A percentile compares a stretch with the other conserved stretches of the same genome.
Evolutionary conservation across 2,329 filamentous ascomycete species (phyloP).

Genomic region (Geosmithia flava): DNA sequence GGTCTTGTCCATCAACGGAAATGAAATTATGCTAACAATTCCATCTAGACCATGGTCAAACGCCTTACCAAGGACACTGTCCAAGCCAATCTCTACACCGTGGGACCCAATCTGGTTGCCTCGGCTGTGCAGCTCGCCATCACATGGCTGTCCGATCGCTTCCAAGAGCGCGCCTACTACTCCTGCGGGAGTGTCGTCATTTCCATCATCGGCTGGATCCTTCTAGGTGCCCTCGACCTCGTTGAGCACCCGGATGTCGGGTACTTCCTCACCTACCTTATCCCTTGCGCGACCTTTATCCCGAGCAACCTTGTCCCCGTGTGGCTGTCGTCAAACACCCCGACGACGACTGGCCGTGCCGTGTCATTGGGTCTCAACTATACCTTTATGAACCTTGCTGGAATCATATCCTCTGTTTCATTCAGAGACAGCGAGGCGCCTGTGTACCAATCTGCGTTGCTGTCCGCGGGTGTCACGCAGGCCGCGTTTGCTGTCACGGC

Average conservation of each 20-base stretch:
- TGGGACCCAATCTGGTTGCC: conserved; percentile 11
- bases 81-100: conserved; percentile 12
- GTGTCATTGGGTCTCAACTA: conserved; percentile 4
- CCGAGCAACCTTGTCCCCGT: conserved; percentile 5
- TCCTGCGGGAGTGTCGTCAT: conserved; percentile 7
- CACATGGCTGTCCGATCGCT: conserved; percentile 8
- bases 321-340: conserved; percentile 4
- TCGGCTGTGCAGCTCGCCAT: conserved; percentile 7
- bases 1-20: background rate
- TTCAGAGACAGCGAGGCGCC: conserved; percentile 5
- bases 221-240: conserved; percentile 9
- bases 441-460: conserved; percentile 3
- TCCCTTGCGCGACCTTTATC: conserved; percentile 10
- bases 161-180: conserved; percentile 7
- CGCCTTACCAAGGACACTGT: conserved; percentile 19
- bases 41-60: conserved; percentile 15
- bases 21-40: background rate
- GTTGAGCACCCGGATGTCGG: conserved; percentile 7
- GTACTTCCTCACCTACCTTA: conserved; percentile 11
- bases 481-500: conserved; percentile 1
- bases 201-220: conserved; percentile 8
- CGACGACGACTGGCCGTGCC: conserved; percentile 5
- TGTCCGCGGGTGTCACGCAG: conserved; percentile 1
- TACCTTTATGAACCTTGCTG: conserved; percentile 5
- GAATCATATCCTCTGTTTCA: conserved; percentile 4